Evolutionary conservation across 306 rosid genomes (phyloP).

Genomic region (Trifolium dubium): DNA sequence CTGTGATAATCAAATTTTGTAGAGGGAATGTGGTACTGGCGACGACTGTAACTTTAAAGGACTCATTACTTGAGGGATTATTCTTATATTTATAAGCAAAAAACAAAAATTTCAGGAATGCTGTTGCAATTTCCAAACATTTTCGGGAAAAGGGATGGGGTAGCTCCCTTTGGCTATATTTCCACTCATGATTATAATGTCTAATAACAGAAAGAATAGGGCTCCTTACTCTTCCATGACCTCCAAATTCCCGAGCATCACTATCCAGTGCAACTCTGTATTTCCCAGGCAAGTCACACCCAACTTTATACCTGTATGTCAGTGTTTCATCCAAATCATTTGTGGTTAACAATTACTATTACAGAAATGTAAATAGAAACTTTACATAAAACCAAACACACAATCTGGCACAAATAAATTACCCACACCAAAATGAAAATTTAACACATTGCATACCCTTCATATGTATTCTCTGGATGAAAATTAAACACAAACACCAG

Average conservation of each 20-base stretch:
- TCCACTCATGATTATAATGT: slow-evolving; percentile 25
- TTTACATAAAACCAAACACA: slow-evolving; percentile 25
- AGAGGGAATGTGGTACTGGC: neutral
- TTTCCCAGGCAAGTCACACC: slow-evolving; percentile 97
- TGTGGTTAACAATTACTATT: slow-evolving; percentile 18
- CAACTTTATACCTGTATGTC: slow-evolving; percentile 83
- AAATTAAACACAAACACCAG: slow-evolving; percentile 91
- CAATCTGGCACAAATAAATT: slow-evolving; percentile 10
- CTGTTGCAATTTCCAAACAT: too few relatives aligned
- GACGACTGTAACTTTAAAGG: neutral
- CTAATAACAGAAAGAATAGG: slow-evolving; percentile 29
- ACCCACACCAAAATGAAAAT: slow-evolving; percentile 26
- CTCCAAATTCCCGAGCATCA: slow-evolving; percentile 84
- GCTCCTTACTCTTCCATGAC: slow-evolving; percentile 89
- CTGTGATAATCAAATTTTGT: neutral
- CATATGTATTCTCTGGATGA: slow-evolving; percentile 79
- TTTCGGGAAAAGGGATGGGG: neutral
- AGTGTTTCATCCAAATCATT: slow-evolving; percentile 43
- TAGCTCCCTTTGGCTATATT: neutral
- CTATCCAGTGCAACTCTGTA: slow-evolving; percentile 95
- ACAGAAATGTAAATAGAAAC: slow-evolving; percentile 17
- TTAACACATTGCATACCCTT: slow-evolving; percentile 65
- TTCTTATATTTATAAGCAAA: slow-evolving; percentile 7
- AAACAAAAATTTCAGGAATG: neutral
- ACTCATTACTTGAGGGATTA: slow-evolving; percentile 7